Evolutionary conservation across 2,329 filamentous ascomycete species (phyloP).

Genomic region (Xylaria sp.): DNA sequence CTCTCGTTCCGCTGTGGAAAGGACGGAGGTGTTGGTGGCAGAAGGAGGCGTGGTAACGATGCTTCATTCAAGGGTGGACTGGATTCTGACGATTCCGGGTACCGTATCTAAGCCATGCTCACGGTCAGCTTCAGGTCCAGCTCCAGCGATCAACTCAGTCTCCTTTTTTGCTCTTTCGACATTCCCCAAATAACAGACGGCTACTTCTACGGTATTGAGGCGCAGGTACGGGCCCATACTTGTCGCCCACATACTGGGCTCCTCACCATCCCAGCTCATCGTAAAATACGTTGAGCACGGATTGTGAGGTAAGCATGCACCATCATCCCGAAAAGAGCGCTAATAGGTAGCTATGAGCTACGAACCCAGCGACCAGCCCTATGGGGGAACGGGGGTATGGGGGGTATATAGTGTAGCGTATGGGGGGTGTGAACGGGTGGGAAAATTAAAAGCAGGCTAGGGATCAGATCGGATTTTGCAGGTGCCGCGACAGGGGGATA

Average conservation of each 20-base stretch:
- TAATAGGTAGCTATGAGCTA: conserved; percentile 18
- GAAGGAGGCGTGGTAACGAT: conserved; percentile 38
- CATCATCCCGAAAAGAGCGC: conserved; percentile 20
- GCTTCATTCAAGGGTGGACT: conserved; percentile 36
- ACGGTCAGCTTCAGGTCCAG: conserved; percentile 31
- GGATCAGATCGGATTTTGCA: conserved; percentile 40
- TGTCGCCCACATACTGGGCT: conserved; percentile 18
- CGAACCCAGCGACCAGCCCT: conserved; percentile 35
- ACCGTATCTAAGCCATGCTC: conserved; percentile 40
- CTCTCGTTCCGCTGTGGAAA: conserved; percentile 44
- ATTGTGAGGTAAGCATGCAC: conserved; percentile 22
- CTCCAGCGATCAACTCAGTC: conserved; percentile 6
- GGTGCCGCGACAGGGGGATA: conserved; percentile 40
- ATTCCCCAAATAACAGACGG: conserved; percentile 10
- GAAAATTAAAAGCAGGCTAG: conserved; percentile 36
- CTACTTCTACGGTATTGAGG: conserved; percentile 17
- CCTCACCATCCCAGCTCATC: conserved; percentile 32
- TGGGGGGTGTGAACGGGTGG: conserved; percentile 36
- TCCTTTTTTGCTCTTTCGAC: not conserved
- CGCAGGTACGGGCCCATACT: conserved; percentile 4
- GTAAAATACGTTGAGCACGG: conserved; percentile 26
- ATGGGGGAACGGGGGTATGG: conserved; percentile 34
- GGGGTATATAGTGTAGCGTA: conserved; percentile 32
- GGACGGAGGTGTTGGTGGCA: conserved; percentile 38
- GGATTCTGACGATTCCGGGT: conserved; percentile 40